A percentile compares a stretch with the other conserved stretches of the same genome.
Evolutionary conservation across 805 yeast species (phyloP).

Genomic region (Kodamaea restingae): DNA sequence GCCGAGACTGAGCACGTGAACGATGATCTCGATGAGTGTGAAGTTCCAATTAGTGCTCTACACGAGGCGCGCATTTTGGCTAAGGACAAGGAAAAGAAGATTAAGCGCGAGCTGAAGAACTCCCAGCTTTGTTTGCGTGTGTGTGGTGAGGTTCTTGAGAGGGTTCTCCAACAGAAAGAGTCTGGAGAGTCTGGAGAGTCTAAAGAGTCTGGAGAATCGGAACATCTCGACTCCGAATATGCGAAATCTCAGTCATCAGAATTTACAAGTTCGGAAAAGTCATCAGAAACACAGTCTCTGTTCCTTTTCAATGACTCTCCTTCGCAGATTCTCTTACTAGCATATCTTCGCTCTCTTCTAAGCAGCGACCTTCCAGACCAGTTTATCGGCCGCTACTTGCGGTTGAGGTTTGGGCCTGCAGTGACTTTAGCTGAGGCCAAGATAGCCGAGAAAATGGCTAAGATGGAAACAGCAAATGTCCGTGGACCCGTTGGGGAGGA

Average conservation of each 20-base stretch:
- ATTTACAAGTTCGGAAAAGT: neutral
- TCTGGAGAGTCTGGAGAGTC: conserved; percentile 3
- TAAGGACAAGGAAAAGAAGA: conserved; percentile 29
- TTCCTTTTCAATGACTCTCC: neutral
- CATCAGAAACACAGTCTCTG: neutral
- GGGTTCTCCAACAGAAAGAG: conserved; percentile 8
- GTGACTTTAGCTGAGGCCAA: conserved; percentile 11
- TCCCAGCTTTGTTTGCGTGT: conserved; percentile 29
- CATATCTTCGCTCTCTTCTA: conserved; percentile 34
- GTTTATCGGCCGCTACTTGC: conserved; percentile 35
- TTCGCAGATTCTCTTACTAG: conserved; percentile 29
- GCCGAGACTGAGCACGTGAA: conserved; percentile 30
- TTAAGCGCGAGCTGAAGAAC: conserved; percentile 30
- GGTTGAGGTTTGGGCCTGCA: conserved; percentile 28
- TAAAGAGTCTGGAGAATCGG: neutral
- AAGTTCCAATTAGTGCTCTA: conserved; percentile 32
- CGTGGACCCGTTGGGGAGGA: conserved; percentile 26
- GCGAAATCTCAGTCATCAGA: no score
- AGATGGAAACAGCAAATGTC: conserved; percentile 12
- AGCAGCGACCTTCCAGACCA: conserved; percentile 35
- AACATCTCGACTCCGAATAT: no score
- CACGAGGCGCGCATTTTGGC: conserved; percentile 35
- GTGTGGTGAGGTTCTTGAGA: conserved; percentile 19
- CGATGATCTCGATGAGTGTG: conserved; percentile 15
- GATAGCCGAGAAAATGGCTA: conserved; percentile 11